These are phyloP conservation scores for Euphorbia schlechtendalii DNA, from an alignment of 441 rosid genomes.

Conservation along the genomic window DNA sequence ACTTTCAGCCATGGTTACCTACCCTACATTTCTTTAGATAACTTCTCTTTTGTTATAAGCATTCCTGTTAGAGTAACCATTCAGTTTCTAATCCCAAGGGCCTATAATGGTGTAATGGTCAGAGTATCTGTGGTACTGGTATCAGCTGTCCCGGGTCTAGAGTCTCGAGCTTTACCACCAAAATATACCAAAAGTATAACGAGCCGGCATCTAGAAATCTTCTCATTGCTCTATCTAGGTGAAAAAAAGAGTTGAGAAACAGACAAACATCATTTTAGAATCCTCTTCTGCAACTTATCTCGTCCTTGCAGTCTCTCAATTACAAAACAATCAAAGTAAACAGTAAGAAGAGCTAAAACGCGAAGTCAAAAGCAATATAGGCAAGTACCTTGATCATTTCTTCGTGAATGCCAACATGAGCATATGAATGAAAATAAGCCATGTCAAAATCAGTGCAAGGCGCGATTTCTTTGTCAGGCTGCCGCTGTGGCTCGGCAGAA, in stretches of 20 bases:
- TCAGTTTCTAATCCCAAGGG: not conserved
- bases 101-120: not conserved
- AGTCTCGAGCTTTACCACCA: too few relatives aligned
- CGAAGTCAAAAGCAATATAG: not conserved
- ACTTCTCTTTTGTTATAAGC: not conserved
- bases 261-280: too few relatives aligned
- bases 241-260: too few relatives aligned
- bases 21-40: not conserved
- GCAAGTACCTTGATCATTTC: constrained; percentile 82
- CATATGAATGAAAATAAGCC: constrained; percentile 87
- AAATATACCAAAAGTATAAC: too few relatives aligned
- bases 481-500: constrained; percentile 19
- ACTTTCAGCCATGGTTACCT: not conserved
- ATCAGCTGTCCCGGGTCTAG: not conserved
- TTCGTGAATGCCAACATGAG: constrained; percentile 95
- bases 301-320: too few relatives aligned
- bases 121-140: not conserved
- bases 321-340: too few relatives aligned
- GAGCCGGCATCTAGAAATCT: too few relatives aligned
- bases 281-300: too few relatives aligned
- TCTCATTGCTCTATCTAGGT: too few relatives aligned
- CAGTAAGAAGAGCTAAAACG: too few relatives aligned
- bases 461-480: constrained; percentile 29
- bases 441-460: constrained; percentile 92
- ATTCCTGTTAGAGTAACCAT: not conserved